These are phyloP conservation scores for Sarocladium strictum DNA, from an alignment of 2,329 filamentous ascomycete genomes.

Conservation along the genomic window DNA sequence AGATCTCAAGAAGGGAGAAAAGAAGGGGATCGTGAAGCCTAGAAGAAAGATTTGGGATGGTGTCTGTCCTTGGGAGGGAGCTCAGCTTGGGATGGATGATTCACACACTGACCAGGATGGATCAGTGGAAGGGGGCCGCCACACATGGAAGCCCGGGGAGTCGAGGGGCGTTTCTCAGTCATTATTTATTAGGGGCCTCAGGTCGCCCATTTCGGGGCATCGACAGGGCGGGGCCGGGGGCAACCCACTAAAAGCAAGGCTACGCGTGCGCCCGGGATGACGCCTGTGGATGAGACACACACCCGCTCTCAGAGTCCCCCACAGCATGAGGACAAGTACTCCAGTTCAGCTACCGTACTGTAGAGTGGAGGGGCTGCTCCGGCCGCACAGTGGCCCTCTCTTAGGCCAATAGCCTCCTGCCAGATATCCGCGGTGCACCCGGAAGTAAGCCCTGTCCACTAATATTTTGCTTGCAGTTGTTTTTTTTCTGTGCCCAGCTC, in stretches of 20 bases:
- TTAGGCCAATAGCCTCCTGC: background rate
- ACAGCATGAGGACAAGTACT: slow-evolving; percentile 7
- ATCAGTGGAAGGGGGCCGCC: slow-evolving; percentile 7
- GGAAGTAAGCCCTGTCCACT: background rate
- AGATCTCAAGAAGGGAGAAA: slow-evolving; percentile 9
- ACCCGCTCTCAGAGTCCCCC: background rate
- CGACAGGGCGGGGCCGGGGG: slow-evolving; percentile 9
- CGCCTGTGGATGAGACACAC: background rate
- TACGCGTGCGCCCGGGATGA: slow-evolving; percentile 8
- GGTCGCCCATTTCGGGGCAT: slow-evolving; percentile 8
- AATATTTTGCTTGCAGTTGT: background rate
- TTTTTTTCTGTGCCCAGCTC: background rate
- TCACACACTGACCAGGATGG: slow-evolving; percentile 5
- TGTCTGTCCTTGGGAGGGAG: background rate
- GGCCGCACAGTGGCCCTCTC: background rate
- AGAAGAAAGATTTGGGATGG: slow-evolving; percentile 7
- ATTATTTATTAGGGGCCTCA: slow-evolving; percentile 8
- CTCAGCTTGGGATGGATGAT: slow-evolving; percentile 4
- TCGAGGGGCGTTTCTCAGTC: too few species aligned
- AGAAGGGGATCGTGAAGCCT: background rate
- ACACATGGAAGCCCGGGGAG: slow-evolving; percentile 3
- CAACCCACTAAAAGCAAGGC: background rate
- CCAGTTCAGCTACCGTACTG: background rate
- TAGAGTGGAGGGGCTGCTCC: background rate
- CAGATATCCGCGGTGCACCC: background rate